Conservation (phyloP, 371 early-diverging fungal genomes). For the Mucor piriformis region DNA sequence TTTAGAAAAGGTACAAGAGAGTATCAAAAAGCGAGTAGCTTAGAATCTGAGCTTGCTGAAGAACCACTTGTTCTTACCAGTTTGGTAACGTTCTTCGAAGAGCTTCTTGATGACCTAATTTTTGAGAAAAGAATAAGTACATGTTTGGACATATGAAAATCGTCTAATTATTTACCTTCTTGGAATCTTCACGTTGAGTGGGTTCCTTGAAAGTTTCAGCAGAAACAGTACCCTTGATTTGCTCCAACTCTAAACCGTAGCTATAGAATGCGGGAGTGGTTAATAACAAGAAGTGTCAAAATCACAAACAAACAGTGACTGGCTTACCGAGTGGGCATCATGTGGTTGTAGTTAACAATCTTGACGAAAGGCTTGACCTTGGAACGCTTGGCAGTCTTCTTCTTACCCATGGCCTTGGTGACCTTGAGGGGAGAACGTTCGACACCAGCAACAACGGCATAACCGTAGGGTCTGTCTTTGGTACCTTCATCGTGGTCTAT, state of each 20-base stretch:
- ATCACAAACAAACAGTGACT: not conserved
- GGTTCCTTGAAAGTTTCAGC: slow-evolving; percentile 93
- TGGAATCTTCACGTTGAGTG: slow-evolving; percentile 86
- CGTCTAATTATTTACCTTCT: slow-evolving; percentile 61
- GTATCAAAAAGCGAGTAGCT: slow-evolving; percentile 30
- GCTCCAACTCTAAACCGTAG: slow-evolving; percentile 85
- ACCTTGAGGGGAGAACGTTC: slow-evolving; percentile 96
- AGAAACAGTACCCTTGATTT: slow-evolving; percentile 86
- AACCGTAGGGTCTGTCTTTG: slow-evolving; percentile 94
- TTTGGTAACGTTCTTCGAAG: slow-evolving; percentile 93
- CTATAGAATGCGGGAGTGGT: slow-evolving; percentile 30
- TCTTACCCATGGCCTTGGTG: slow-evolving; percentile 91
- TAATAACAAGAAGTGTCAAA: not conserved
- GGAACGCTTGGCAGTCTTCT: slow-evolving; percentile 94
- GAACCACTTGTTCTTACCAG: slow-evolving; percentile 99
- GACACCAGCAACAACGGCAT: slow-evolving; percentile 96
- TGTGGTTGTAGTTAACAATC: slow-evolving; percentile 98
- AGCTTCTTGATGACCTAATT: slow-evolving; percentile 82
- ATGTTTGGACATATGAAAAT: not conserved
- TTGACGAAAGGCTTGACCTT: slow-evolving; percentile 98
- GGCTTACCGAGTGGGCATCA: slow-evolving; percentile 97
- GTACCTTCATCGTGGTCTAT: slow-evolving; percentile 84
- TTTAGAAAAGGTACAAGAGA: slow-evolving; percentile 1
- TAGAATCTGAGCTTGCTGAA: slow-evolving; percentile 98
- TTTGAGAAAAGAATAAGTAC: not conserved